Conservation (phyloP, 2,329 filamentous ascomycete species). For the Rugonectria rugulosa region DNA sequence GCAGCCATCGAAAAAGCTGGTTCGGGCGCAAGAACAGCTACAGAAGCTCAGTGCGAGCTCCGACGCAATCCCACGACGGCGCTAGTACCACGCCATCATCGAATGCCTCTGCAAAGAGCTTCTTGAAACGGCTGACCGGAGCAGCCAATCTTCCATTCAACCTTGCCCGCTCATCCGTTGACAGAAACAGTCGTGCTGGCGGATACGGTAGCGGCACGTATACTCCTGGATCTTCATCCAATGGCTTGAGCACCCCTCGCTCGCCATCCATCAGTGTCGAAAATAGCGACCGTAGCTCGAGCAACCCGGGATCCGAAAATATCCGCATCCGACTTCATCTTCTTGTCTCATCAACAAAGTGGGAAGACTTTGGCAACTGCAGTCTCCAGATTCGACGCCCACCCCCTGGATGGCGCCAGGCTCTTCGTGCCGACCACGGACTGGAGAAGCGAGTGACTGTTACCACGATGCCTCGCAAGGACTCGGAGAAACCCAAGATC, state of each 20-base stretch:
- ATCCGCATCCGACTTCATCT: slow-evolving; percentile 88
- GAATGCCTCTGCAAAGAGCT: slow-evolving; percentile 75
- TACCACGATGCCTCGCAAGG: slow-evolving; percentile 71
- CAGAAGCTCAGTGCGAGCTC: slow-evolving; percentile 67
- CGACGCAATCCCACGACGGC: slow-evolving; percentile 74
- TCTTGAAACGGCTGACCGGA: slow-evolving; percentile 79
- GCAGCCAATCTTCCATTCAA: slow-evolving; percentile 79
- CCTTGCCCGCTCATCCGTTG: slow-evolving; percentile 79
- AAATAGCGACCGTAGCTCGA: slow-evolving; percentile 58
- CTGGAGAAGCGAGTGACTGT: slow-evolving; percentile 88
- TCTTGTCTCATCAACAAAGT: slow-evolving; percentile 78
- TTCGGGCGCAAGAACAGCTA: slow-evolving; percentile 72
- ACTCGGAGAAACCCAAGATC: slow-evolving; percentile 63
- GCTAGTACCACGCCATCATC: slow-evolving; percentile 70
- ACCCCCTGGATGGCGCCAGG: slow-evolving; percentile 66
- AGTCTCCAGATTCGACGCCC: slow-evolving; percentile 82
- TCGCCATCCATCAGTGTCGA: slow-evolving; percentile 66
- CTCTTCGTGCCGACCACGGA: slow-evolving; percentile 66
- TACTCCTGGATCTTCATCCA: slow-evolving; percentile 63
- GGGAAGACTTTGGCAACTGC: slow-evolving; percentile 91
- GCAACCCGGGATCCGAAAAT: slow-evolving; percentile 72
- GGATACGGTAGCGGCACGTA: slow-evolving; percentile 67
- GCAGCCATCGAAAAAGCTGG: slow-evolving; percentile 61
- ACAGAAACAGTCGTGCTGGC: slow-evolving; percentile 59
- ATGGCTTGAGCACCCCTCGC: slow-evolving; percentile 57